phyloP scores from a whole-genome alignment of 805 yeast genomes.

The Candida ascalaphidarum region DNA sequence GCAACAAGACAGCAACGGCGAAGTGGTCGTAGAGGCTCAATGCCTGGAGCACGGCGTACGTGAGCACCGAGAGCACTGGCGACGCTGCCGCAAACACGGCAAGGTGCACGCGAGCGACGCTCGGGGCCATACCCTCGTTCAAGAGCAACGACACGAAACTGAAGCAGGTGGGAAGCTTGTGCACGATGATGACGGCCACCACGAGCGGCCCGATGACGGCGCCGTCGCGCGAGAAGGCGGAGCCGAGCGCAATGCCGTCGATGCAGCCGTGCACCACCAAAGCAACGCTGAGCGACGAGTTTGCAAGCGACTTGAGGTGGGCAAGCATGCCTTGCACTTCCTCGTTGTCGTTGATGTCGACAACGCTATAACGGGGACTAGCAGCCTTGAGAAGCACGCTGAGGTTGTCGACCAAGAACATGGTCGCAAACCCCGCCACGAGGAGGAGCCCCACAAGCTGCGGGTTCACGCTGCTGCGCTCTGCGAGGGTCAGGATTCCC shows the following conservation, averaged over 20 bases:
- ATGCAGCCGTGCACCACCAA: conserved; percentile 58
- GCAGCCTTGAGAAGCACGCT: conserved; percentile 1
- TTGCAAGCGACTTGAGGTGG: conserved; percentile 16
- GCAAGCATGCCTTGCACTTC: neutral
- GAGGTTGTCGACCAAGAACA: conserved; percentile 43
- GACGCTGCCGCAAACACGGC: conserved; percentile 49
- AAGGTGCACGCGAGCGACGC: conserved; percentile 37
- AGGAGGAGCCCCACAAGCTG: conserved; percentile 38
- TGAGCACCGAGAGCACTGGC: conserved; percentile 49
- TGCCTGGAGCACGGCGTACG: conserved; percentile 32
- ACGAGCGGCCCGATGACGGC: conserved; percentile 35
- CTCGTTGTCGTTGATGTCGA: too few species aligned
- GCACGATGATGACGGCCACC: conserved; percentile 54
- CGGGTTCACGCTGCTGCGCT: conserved; percentile 10
- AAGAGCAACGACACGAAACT: conserved; percentile 52
- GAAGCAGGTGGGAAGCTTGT: conserved; percentile 70
- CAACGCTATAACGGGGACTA: too few species aligned
- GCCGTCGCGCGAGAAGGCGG: conserved; percentile 37
- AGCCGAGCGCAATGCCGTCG: conserved; percentile 69
- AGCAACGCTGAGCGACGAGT: conserved; percentile 49
- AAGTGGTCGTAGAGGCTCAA: conserved; percentile 21
- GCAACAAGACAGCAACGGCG: conserved; percentile 45
- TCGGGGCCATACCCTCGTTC: conserved; percentile 21
- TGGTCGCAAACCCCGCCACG: conserved; percentile 43
- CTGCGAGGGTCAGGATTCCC: conserved; percentile 40